phyloP scores from a whole-genome alignment of 257 asterid genomes.

The Solanum etuberosum region DNA sequence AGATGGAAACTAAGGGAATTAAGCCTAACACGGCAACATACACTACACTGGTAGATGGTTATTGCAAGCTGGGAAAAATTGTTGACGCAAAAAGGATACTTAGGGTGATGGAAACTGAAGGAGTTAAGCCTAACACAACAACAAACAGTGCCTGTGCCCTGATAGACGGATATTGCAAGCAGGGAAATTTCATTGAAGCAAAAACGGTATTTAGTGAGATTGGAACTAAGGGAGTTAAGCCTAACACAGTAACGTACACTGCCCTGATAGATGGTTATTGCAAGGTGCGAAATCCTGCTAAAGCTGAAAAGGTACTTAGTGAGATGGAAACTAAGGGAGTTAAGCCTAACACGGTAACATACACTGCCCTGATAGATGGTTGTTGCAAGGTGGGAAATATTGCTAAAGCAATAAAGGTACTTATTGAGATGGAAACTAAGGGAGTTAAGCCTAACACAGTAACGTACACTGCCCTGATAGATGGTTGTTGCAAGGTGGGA shows the following conservation, averaged over 20 bases:
- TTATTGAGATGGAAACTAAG: conserved; percentile 12
- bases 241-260: conserved; percentile 19
- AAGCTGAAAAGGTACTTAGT: conserved; percentile 11
- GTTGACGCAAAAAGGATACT: neutral
- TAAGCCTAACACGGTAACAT: conserved; percentile 23
- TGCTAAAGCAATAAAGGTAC: conserved; percentile 20
- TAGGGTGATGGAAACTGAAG: neutral
- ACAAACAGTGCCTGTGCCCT: neutral
- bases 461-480: conserved; percentile 16
- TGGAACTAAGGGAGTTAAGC: conserved; percentile 15
- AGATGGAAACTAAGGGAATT: conserved; percentile 20
- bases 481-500: conserved; percentile 20
- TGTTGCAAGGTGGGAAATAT: conserved; percentile 45
- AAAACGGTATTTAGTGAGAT: neutral
- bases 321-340: conserved; percentile 19
- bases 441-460: conserved; percentile 16
- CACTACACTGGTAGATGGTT: neutral
- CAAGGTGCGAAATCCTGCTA: conserved; percentile 24
- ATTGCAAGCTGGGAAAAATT: neutral
- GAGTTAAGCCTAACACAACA: neutral
- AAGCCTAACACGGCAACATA: conserved; percentile 14
- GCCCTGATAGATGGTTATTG: conserved; percentile 22
- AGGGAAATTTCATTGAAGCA: neutral
- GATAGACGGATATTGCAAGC: neutral
- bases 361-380: conserved; percentile 45